These are phyloP conservation scores for Penicillium nucicola DNA, from an alignment of 495 filamentous ascomycete species.

Conservation along the genomic window DNA sequence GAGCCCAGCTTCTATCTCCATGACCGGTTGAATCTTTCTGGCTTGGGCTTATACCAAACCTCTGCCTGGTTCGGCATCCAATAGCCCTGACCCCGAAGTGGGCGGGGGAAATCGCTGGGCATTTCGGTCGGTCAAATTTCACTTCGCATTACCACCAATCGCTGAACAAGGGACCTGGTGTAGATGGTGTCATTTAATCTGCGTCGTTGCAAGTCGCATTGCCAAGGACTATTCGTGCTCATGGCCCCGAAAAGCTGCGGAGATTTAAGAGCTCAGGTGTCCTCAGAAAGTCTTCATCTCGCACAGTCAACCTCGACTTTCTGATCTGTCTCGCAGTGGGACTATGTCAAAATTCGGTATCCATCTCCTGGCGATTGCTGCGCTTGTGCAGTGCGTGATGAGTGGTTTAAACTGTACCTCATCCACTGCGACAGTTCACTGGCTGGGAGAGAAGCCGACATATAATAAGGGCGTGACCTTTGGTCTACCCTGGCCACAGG, in stretches of 20 bases:
- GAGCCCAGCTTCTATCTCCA: too few relatives aligned
- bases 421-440: slow-evolving; percentile 20
- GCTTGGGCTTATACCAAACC: too few relatives aligned
- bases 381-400: not conserved
- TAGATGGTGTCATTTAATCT: too few relatives aligned
- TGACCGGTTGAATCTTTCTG: too few relatives aligned
- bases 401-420: not conserved
- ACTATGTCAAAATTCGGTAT: not conserved
- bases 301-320: not conserved
- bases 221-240: not conserved
- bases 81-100: too few relatives aligned
- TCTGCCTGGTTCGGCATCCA: too few relatives aligned
- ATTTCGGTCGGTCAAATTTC: too few relatives aligned
- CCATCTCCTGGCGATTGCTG: not conserved
- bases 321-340: too few relatives aligned
- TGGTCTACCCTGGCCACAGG: slow-evolving; percentile 40
- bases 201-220: too few relatives aligned
- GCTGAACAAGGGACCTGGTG: too few relatives aligned
- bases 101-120: too few relatives aligned
- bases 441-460: slow-evolving; percentile 34
- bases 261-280: not conserved
- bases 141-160: too few relatives aligned
- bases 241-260: not conserved
- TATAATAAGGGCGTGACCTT: slow-evolving; percentile 35
- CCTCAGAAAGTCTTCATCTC: not conserved